Percentiles rank a stretch among this genome's conserved stretches.
phyloP scores from a whole-genome alignment of 768 basidiomycete species.

The Sarcomyxa edulis region DNA sequence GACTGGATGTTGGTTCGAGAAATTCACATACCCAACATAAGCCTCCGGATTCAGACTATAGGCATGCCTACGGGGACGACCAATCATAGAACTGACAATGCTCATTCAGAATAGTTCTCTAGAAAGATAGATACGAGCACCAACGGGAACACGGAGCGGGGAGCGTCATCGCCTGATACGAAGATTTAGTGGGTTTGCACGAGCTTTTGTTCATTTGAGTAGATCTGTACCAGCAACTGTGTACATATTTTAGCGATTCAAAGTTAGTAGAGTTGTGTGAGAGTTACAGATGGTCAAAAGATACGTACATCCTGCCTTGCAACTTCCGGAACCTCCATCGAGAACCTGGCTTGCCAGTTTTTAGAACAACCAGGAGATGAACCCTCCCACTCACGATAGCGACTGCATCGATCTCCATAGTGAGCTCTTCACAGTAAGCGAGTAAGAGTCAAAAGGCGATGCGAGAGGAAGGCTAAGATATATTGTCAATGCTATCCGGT shows the following conservation, averaged over 20 bases:
- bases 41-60: conserved; percentile 96
- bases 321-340: conserved; percentile 98
- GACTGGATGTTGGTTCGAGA: conserved; percentile 5
- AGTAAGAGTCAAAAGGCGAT: conserved; percentile 13
- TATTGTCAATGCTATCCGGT: no score
- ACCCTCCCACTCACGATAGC: conserved; percentile 33
- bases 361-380: background rate
- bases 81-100: conserved; percentile 73
- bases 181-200: conserved; percentile 12
- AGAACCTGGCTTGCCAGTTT: conserved; percentile 45
- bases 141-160: conserved; percentile 93
- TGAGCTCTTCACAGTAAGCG: conserved; percentile 27
- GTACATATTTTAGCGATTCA: no score
- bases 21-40: conserved; percentile 74
- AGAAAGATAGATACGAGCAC: conserved; percentile 25
- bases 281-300: conserved; percentile 4
- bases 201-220: no score
- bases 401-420: conserved; percentile 44
- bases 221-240: conserved; percentile 63
- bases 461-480: conserved; percentile 2
- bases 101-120: conserved; percentile 4
- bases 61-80: conserved; percentile 90
- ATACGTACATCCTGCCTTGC: conserved; percentile 95
- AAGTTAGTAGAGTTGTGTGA: conserved; percentile 18
- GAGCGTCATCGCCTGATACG: conserved; percentile 72